These are phyloP conservation scores for Clavulina sp. DNA, from an alignment of 768 basidiomycete genomes.

Conservation along the genomic window DNA sequence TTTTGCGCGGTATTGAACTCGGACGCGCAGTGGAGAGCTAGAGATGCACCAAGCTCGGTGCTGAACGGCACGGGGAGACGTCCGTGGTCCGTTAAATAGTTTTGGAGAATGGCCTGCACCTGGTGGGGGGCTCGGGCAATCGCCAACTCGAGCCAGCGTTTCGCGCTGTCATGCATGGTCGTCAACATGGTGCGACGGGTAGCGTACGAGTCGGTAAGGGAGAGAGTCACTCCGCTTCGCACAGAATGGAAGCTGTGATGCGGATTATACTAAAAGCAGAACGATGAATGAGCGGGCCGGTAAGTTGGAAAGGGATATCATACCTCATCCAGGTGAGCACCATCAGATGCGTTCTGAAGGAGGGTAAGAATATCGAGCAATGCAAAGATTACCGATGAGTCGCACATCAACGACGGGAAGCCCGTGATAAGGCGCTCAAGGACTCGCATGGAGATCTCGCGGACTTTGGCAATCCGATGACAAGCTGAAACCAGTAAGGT, in stretches of 20 bases:
- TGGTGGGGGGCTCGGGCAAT: constrained; percentile 81
- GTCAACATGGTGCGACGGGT: constrained; percentile 71
- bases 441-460: constrained; percentile 69
- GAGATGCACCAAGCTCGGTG: constrained; percentile 79
- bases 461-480: constrained; percentile 63
- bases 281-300: not conserved
- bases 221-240: constrained; percentile 51
- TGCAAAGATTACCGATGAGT: constrained; percentile 68
- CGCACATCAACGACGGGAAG: constrained; percentile 91
- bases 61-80: constrained; percentile 50
- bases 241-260: constrained; percentile 68
- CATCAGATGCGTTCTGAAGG: constrained; percentile 72
- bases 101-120: constrained; percentile 81
- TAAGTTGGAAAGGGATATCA: constrained; percentile 12
- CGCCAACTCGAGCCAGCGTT: constrained; percentile 73
- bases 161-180: constrained; percentile 55
- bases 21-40: constrained; percentile 75
- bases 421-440: constrained; percentile 72
- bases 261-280: constrained; percentile 57
- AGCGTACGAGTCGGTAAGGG: constrained; percentile 72
- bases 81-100: constrained; percentile 70
- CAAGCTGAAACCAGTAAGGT: constrained; percentile 61
- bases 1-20: constrained; percentile 61
- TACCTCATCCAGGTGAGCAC: constrained; percentile 84
- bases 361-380: constrained; percentile 86